phyloP scores from a whole-genome alignment of 306 rosid species.

The Astragalus glycyphyllos region DNA sequence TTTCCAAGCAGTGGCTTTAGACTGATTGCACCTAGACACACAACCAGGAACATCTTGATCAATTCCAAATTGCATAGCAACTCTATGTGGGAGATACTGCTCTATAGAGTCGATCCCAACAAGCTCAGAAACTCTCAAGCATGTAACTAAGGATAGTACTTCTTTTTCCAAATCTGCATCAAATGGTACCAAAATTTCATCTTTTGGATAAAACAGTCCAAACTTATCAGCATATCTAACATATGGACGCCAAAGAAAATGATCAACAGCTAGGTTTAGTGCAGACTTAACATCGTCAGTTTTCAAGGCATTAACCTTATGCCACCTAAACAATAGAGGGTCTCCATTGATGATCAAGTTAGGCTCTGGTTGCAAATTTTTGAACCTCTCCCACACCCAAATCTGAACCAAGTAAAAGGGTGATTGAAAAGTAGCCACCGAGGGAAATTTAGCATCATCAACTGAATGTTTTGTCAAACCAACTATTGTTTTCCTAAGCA shows the following conservation, averaged over 20 bases:
- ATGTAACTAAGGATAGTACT: conserved; percentile 40
- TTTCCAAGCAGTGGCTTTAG: conserved; percentile 46
- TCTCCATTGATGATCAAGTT: conserved; percentile 1
- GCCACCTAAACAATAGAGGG: conserved; percentile 53
- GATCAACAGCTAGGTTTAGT: conserved; percentile 39
- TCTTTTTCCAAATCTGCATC: conserved; percentile 33
- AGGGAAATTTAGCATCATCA: neutral
- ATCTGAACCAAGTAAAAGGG: conserved; percentile 64
- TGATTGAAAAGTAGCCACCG: conserved; percentile 41
- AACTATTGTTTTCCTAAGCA: conserved; percentile 42
- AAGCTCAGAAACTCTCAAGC: conserved; percentile 51
- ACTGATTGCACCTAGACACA: neutral
- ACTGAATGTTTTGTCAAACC: neutral
- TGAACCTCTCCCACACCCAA: conserved; percentile 72
- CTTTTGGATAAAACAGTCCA: conserved; percentile 37
- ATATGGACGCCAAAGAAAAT: conserved; percentile 63
- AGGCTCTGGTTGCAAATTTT: conserved; percentile 46
- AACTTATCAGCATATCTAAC: conserved; percentile 26
- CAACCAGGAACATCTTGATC: conserved; percentile 63
- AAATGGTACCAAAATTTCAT: conserved; percentile 38
- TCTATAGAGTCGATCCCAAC: conserved; percentile 48
- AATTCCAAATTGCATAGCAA: conserved; percentile 67
- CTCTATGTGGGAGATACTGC: conserved; percentile 61
- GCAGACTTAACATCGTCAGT: conserved; percentile 44
- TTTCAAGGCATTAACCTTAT: conserved; percentile 31